Evolutionary conservation across 192 early-diverging fungal species (phyloP), one percentile per base, ranked within the genome.

Genomic region (Spinellus fusiger): DNA sequence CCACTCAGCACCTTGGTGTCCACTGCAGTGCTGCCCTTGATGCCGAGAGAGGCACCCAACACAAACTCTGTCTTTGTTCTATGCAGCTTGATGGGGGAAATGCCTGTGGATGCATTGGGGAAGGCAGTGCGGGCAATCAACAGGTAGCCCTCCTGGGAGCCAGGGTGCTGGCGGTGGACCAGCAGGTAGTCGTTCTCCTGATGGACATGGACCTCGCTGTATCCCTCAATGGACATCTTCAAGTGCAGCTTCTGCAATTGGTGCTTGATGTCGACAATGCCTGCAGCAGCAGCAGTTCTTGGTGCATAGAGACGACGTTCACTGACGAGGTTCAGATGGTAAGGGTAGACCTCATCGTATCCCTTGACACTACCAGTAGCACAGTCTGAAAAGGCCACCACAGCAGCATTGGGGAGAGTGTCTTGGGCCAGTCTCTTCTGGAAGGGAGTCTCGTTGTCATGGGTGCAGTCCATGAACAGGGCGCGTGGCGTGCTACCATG

Each of bases 401-500:
- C 73, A 7, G 93, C 95, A 9, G 89, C 86, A 77, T 93, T 96
- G 5, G 97, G 84, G 16, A 99, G 75, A 5, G 97, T 87, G 72
- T 99, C 97, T 59, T 88, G 84, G 3, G 93, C 86, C 0, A 84
- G 85, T 54, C 95, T 80, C 51, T 93, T 94, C 68, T 99, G 93
- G 23, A 88, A 80, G 1, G 97, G 97, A 1, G 90, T 91, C 73
- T 97, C 92, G 68, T 99, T 99, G 73, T 99, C 97, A 59, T 99
- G 97, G 12, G 97, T 98, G 79, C 95, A 98, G 72, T 99, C 97
- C 87, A 98, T 97, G 69, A 99, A 96, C 9, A 99, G 79, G 5
- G 93, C 93, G 62, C 98, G 95, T 4, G 95, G 93, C 18, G 73
- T 73, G 7, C 91, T 91, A 12, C 89, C 93, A 28, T 78, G 77